Base-by-base conservation (phyloP, 73 alveolate species). In the Stentor coeruleus region DNA sequence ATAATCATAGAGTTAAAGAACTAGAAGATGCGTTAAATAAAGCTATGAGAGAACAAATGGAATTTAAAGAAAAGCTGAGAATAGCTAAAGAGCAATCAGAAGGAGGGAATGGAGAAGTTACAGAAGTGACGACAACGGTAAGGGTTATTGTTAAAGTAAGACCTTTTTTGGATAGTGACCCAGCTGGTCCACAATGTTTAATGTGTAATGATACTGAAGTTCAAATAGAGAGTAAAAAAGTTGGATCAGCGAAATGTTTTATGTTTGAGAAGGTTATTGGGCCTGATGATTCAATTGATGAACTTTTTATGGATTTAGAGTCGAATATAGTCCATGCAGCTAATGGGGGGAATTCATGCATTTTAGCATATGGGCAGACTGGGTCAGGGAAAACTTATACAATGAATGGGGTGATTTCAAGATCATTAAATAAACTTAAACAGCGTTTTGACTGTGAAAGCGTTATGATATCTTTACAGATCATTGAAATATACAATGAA, bases 361-460 rank as follows among this genome's bases (percentile, higher is more conserved):
- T 66, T 66, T 15, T 66, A 66, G 81, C 81, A 66, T 66, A 66
- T 66, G 81, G 81, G 26, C 59, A 66, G 30, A 36, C 81, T 28
- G 81, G 81, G 1, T 66, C 81, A 1, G 81, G 81, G 1, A 66
- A 66, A 30, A 66, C 81, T 66, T 66, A 66, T 36, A 33, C 81
- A 2, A 57, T 57, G 73, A 57, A 57, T 2, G 73, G 73, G 28
- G 28, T 57, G 0, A 66, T 66, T 57, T 20, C n/a, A 2, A 36
- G 35, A 30, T 36, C 49, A 30, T 36, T 66, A 30, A 15, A 66
- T 2, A n/a, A 36, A 20, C 35, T 36, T 15, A 66, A 36, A 33
- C 15, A 66, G 30, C 49, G n/a, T 30, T 2, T 66, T 1, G 38
- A 28, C 14, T 15, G 35, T 33, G 49, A 66, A 33, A 66, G 35